A percentile compares a stretch with the other conserved stretches of the same genome.
Conservation (phyloP, 805 yeast species). For the Phaffomyces antillensis region DNA sequence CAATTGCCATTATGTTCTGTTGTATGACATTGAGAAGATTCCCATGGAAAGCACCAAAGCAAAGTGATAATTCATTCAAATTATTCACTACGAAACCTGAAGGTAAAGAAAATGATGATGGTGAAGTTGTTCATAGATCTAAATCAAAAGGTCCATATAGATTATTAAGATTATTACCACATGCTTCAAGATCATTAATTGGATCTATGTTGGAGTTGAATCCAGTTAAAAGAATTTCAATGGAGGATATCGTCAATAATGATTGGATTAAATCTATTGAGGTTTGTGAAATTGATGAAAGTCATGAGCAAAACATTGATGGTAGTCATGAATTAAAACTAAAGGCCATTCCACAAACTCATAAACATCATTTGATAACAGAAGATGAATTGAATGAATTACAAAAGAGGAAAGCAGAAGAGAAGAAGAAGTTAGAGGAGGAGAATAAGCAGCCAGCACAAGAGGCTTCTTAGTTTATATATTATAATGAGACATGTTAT, state of each 20-base stretch:
- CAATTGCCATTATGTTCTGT: constrained; percentile 84
- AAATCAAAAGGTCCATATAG: constrained; percentile 63
- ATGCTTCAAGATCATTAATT: constrained; percentile 53
- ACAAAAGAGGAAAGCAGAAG: constrained; percentile 28
- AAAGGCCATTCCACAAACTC: constrained; percentile 30
- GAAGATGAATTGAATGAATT: constrained; percentile 49
- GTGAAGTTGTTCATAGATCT: constrained; percentile 27
- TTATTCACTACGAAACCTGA: constrained; percentile 47
- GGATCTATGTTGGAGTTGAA: constrained; percentile 58
- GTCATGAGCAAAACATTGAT: neutral
- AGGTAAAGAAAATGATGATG: constrained; percentile 8
- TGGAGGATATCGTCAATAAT: constrained; percentile 48
- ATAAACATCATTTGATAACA: constrained; percentile 61
- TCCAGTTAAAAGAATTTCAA: constrained; percentile 48
- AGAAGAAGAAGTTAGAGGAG: constrained; percentile 16
- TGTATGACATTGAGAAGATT: constrained; percentile 83
- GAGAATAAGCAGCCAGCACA: neutral
- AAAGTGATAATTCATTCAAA: constrained; percentile 65
- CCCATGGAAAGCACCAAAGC: constrained; percentile 94
- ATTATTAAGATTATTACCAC: constrained; percentile 64
- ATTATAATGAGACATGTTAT: neutral
- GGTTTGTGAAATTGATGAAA: constrained; percentile 35
- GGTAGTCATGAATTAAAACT: constrained; percentile 16
- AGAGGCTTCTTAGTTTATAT: neutral
- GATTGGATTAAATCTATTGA: constrained; percentile 53